phyloP scores from a whole-genome alignment of 345 rosid species.

The Trapa incisa region DNA sequence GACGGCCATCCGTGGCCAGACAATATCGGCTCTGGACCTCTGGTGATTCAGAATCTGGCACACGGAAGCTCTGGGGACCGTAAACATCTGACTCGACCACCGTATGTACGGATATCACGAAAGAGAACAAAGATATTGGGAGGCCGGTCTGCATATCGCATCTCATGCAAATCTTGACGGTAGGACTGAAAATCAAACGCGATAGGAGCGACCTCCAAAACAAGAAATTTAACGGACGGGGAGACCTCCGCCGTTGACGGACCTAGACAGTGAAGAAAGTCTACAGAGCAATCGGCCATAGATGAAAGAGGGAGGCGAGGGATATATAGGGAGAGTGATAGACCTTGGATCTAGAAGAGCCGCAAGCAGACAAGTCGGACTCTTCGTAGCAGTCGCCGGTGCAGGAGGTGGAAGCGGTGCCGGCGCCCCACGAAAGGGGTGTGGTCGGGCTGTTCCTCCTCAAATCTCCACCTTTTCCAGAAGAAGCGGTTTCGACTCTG shows the following conservation, averaged over 20 bases:
- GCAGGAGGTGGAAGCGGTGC: slow-evolving; percentile 46
- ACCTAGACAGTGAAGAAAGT: background rate
- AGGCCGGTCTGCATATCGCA: background rate
- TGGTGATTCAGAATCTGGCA: background rate
- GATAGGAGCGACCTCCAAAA: background rate
- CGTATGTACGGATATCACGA: background rate
- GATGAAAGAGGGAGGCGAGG: background rate
- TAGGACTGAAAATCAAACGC: background rate
- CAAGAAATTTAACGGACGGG: background rate
- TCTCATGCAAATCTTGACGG: background rate
- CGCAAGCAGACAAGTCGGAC: slow-evolving; percentile 29
- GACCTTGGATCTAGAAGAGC: slow-evolving; percentile 47
- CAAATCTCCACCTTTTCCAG: slow-evolving; percentile 31
- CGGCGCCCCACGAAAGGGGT: slow-evolving; percentile 64
- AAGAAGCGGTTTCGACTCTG: slow-evolving; percentile 22
- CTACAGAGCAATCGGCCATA: background rate
- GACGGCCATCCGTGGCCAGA: too few relatives aligned
- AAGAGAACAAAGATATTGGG: background rate
- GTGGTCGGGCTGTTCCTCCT: slow-evolving; percentile 52
- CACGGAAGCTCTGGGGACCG: background rate
- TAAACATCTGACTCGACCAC: background rate
- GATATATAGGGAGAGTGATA: slow-evolving; percentile 5
- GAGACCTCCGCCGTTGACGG: background rate
- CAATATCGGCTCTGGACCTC: background rate
- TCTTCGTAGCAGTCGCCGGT: slow-evolving; percentile 52